Evolutionary conservation across 306 rosid species (phyloP).

Genomic region (Herpetospermum pedunculosum): DNA sequence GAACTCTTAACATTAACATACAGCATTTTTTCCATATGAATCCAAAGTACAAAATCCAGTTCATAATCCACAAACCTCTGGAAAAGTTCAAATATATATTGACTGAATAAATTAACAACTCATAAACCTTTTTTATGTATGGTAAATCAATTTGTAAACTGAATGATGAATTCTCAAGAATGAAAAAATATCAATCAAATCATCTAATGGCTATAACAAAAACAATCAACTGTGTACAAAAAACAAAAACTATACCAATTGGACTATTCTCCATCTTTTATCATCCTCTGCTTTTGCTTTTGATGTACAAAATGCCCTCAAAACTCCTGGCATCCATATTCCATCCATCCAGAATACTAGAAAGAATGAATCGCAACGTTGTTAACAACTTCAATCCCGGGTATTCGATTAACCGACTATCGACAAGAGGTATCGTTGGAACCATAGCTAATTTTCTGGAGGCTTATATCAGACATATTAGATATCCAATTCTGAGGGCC

Average conservation of each 20-base stretch:
- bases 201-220: background rate
- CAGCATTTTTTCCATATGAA: no score
- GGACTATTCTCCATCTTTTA: background rate
- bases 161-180: background rate
- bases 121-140: background rate
- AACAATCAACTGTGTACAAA: background rate
- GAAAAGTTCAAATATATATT: background rate
- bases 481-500: slow-evolving; percentile 68
- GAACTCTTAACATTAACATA: no score
- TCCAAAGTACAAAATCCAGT: background rate
- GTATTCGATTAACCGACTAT: background rate
- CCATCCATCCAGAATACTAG: background rate
- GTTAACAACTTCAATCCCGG: background rate
- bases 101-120: background rate
- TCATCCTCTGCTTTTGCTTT: background rate
- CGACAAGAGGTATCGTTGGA: slow-evolving; percentile 48
- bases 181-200: background rate
- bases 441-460: slow-evolving; percentile 68
- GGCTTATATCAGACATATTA: slow-evolving; percentile 63
- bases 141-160: background rate
- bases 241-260: background rate
- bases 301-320: background rate
- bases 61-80: no score
- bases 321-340: background rate
- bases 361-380: background rate